Conservation (phyloP, 495 filamentous ascomycete genomes). For the Tuber melanosporum region DNA sequence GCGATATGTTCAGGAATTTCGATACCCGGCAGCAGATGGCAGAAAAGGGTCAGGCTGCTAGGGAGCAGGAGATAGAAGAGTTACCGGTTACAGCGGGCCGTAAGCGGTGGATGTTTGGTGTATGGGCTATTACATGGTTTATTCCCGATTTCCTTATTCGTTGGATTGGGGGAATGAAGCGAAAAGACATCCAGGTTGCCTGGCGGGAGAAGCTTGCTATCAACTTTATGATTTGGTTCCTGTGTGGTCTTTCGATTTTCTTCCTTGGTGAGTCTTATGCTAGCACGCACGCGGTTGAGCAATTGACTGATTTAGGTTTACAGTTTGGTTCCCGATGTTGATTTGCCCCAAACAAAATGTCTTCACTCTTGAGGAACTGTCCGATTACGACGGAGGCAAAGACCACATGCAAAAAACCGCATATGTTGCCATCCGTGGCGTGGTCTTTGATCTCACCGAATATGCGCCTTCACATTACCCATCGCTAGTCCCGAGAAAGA, state of each 20-base stretch:
- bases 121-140: conserved; percentile 77
- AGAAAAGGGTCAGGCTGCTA: conserved; percentile 86
- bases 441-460: conserved; percentile 73
- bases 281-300: neutral
- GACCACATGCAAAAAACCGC: conserved; percentile 44
- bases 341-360: conserved; percentile 91
- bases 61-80: conserved; percentile 84
- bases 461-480: conserved; percentile 81
- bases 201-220: conserved; percentile 98
- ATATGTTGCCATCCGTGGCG: conserved; percentile 76
- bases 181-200: conserved; percentile 86
- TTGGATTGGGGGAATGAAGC: conserved; percentile 73
- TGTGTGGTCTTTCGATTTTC: conserved; percentile 71
- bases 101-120: conserved; percentile 86
- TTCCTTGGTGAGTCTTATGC: conserved; percentile 50
- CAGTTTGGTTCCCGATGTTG: conserved; percentile 74
- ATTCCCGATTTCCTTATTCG: conserved; percentile 80
- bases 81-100: conserved; percentile 68
- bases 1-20: conserved; percentile 97
- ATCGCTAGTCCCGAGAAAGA: conserved; percentile 57
- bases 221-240: conserved; percentile 94
- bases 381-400: conserved; percentile 56
- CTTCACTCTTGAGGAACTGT: conserved; percentile 71
- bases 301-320: conserved; percentile 35
- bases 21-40: conserved; percentile 90